Base-by-base conservation (phyloP, 1,139 yeast species). In the Nakaseomyces sp. region DNA sequence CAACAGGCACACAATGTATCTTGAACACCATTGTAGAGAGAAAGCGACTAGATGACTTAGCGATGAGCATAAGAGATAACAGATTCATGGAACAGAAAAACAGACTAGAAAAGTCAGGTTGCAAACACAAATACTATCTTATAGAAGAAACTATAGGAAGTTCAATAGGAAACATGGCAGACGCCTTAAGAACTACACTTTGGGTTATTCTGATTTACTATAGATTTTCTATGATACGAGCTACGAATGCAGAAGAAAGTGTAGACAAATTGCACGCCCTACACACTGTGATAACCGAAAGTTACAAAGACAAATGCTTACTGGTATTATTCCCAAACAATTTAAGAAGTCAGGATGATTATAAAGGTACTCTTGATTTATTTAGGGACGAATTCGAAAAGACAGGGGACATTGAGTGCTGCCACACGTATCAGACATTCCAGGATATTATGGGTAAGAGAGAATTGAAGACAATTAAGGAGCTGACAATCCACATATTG, bases 1-100 rank as follows among this genome's bases (percentile, higher is more conserved):
- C 49, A 0, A 76, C 85, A 0, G 72, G 74, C 1, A 72, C 73
- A 46, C 81, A 80, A 46, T 88, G 81, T 2, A 81, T 86, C 0
- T 64, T 93, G 17, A 86, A 89, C 57, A 80, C 76, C 50, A 81
- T 91, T 22, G 73, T 93, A 45, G 99, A 93, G 63, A 72, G 99
- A 33, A 93, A 93, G 63, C 68, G 96, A 46, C 64, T 88, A 37
- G 95, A 86, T 58, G 99, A 93, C 68, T 72, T 93, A 55, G 82
- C 84, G 0, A 60, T 72, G 40, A 85, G 96, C 43, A 88, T 93
- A 38, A 73, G 75, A 49, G 98, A 91, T 64, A 96, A 96, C 3
- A 69, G 99, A 43, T 89, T 78, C 53, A 69, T 72, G 48, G 98
- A 91, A 60, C 99, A 91, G 58, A 89, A 91, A 58, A 68, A 72